Base-by-base conservation (phyloP, 2,329 filamentous ascomycete species). In the Amesomyces nigricolor region DNA sequence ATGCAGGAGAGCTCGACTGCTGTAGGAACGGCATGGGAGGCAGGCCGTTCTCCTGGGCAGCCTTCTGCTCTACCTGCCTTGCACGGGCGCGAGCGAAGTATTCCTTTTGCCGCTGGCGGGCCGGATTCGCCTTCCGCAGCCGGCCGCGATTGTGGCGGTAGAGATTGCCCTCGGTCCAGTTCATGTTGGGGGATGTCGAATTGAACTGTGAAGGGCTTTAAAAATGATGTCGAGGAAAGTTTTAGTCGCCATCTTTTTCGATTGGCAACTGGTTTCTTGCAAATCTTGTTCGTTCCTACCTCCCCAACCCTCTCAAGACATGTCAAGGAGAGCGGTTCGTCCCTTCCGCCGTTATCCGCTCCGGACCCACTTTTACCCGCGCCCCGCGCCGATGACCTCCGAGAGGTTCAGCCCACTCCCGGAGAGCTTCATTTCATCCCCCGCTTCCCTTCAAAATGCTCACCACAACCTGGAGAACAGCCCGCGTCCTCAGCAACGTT, bases 161-260 rank as follows among this genome's bases (percentile, higher is more conserved):
- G 42, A 78, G 67, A 47, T 68, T 73, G 29, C 75, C 74, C 58
- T 76, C 76, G 2, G 75, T 78, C 75, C 75, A 78, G 62, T 78
- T 78, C 76, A 78, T 78, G n/a, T 11, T 56, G 53, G 3, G 5
- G 32, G 30, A 13, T 29, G 14, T 29, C 26, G 30, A 32, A 30
- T 6, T 11, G 38, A 40, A 2, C 22, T 5, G 22, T 26, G 22
- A 26, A 3, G 22, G 22, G 5, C 4, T 26, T 26, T 26, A 1
- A 6, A 26, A 26, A 26, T 26, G 22, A 26, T 26, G 22, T 26
- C 5, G 22, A 26, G 5, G 22, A 26, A 2, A 5, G 5, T 2
- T 26, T 26, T 5, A 26, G 22, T 1, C 4, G 22, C 22, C 22
- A 26, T 26, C 22, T 26, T 26, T 5, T 26, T 6, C n/a, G 22